phyloP scores from a whole-genome alignment of 2,329 filamentous ascomycete genomes.

The Fusarium longipes region DNA sequence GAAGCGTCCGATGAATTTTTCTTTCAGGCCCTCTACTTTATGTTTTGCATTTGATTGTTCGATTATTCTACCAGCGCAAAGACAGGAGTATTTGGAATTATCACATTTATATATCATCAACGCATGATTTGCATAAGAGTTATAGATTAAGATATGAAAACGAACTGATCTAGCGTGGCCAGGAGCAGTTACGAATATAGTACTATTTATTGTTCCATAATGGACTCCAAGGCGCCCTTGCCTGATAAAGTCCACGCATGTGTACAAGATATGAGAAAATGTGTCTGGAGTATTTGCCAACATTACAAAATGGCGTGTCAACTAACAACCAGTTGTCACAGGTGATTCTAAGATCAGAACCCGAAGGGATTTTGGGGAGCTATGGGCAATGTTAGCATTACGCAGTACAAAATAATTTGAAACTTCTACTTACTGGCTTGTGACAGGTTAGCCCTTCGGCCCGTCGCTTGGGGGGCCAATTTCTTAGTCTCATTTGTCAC shows the following conservation, averaged over 20 bases:
- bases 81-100: background rate
- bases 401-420: background rate
- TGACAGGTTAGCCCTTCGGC: slow-evolving; percentile 86
- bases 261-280: slow-evolving; percentile 41
- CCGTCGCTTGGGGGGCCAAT: slow-evolving; percentile 86
- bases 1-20: background rate
- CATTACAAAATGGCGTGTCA: slow-evolving; percentile 12
- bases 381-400: slow-evolving; percentile 45
- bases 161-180: slow-evolving; percentile 19
- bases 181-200: slow-evolving; percentile 34
- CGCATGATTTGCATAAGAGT: slow-evolving; percentile 25
- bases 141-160: slow-evolving; percentile 38
- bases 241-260: slow-evolving; percentile 40
- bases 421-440: slow-evolving; percentile 86
- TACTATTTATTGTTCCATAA: slow-evolving; percentile 44
- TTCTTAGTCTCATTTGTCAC: slow-evolving; percentile 78
- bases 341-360: slow-evolving; percentile 51
- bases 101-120: slow-evolving; percentile 7
- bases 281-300: slow-evolving; percentile 42
- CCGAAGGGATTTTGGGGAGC: slow-evolving; percentile 67
- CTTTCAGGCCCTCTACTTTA: background rate
- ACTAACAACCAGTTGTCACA: slow-evolving; percentile 8
- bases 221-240: slow-evolving; percentile 32
- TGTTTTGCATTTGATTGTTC: background rate
- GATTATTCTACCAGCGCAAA: background rate